Evolutionary conservation across 495 filamentous ascomycete genomes (phyloP), one percentile per base, ranked within the genome.

Genomic region (Trichoderma asperelloides): DNA sequence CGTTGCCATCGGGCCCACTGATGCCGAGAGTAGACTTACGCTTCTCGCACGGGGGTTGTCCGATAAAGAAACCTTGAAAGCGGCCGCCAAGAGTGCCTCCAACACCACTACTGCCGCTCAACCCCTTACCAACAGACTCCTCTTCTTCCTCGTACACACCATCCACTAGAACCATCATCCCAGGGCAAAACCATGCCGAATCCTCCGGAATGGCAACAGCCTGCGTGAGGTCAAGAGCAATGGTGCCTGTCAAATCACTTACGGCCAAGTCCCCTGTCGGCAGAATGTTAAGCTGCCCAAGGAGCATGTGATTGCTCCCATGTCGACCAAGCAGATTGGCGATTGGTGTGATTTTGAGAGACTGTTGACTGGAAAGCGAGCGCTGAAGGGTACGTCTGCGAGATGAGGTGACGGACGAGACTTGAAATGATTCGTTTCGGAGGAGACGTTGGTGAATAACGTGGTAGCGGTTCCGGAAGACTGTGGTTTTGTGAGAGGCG

Each of bases 111-210:
- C 85, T 89, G 12, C 88, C 86, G 39, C 90, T 89, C 0, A 96
- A 80, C 0, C 86, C 86, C 12, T 84, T 86, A 11, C 87, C 86
- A 41, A 78, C 76, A 33, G 85, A 82, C 71, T 86, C 86, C 66
- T 90, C 90, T 71, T 96, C 92, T 75, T 97, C 95, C 76, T 96
- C 93, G 73, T 98, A 98, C 25, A 92, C 84, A 2, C 95, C 95
- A 72, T 98, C 96, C 8, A 97, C 86, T 33, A 98, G 81, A 3
- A 97, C 89, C 67, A 98, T 91, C 91, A 96, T 97, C 2, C 95
- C 95, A 0, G 95, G 93, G 0, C 87, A 85, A 72, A 97, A 96
- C 89, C 91, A 98, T 8, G 89, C 89, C 21, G 90, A 92, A 70
- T 96, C 88, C 68, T 91, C 86, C 1, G 93, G 93, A 68, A 96